phyloP scores from a whole-genome alignment of 768 basidiomycete species.

The Wakefieldia striispora region DNA sequence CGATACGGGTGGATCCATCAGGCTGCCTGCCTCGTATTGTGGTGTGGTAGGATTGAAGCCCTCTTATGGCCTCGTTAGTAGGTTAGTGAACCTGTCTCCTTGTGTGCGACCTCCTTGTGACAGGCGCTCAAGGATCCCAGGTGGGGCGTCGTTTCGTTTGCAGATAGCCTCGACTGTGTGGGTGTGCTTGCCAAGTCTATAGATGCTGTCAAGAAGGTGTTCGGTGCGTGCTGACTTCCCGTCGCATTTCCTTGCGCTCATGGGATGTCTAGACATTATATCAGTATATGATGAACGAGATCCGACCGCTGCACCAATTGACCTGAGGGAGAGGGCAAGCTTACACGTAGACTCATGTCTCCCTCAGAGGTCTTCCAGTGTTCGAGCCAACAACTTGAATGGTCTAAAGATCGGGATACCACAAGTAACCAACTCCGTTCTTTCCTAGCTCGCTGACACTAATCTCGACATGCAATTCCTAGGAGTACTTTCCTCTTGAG shows the following conservation, averaged over 20 bases:
- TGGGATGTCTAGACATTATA: conserved; percentile 27
- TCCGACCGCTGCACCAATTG: conserved; percentile 61
- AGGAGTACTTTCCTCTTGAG: conserved; percentile 83
- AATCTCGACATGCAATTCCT: neutral
- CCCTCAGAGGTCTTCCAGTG: neutral
- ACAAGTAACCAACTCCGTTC: conserved; percentile 41
- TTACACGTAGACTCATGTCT: conserved; percentile 18
- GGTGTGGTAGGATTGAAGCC: conserved; percentile 92
- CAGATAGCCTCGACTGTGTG: conserved; percentile 93
- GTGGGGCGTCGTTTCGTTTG: conserved; percentile 90
- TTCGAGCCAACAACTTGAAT: conserved; percentile 29
- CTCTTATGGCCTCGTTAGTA: conserved; percentile 87
- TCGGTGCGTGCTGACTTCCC: conserved; percentile 43
- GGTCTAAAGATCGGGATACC: conserved; percentile 77
- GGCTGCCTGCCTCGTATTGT: conserved; percentile 93
- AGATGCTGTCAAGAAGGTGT: conserved; percentile 48
- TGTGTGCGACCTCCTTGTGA: neutral
- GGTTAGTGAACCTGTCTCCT: conserved; percentile 43
- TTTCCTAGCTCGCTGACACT: neutral
- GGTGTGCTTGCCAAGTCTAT: conserved; percentile 71
- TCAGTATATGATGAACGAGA: conserved; percentile 62
- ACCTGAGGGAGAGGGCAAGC: conserved; percentile 38
- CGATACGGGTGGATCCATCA: conserved; percentile 93
- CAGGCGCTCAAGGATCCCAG: conserved; percentile 37
- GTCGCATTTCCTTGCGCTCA: conserved; percentile 2